Evolutionary conservation across 2,329 filamentous ascomycete genomes (phyloP).

Genomic region (Plectosphaerella sp.): DNA sequence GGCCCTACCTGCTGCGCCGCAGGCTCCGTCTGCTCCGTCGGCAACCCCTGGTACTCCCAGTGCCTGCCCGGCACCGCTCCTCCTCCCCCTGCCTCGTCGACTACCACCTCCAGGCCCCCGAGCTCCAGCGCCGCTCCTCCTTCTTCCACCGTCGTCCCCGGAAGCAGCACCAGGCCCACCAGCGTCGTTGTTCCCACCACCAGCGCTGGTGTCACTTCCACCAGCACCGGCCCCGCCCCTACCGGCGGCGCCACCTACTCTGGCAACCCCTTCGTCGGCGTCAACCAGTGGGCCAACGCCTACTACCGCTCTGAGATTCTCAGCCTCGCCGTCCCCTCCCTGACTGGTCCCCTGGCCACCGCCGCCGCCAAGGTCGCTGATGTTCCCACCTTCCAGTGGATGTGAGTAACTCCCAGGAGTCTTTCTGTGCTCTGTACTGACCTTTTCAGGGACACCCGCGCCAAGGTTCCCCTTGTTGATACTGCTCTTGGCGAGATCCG

Average conservation of each 20-base stretch:
- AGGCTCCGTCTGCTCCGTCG: slow-evolving; percentile 30
- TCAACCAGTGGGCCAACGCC: slow-evolving; percentile 47
- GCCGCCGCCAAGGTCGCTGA: slow-evolving; percentile 46
- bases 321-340: slow-evolving; percentile 54
- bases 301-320: slow-evolving; percentile 53
- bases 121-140: slow-evolving; percentile 14
- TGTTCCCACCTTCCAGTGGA: slow-evolving; percentile 49
- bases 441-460: slow-evolving; percentile 39
- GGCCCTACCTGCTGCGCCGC: slow-evolving; percentile 40
- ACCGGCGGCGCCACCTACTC: slow-evolving; percentile 31
- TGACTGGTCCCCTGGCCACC: slow-evolving; percentile 51
- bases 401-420: slow-evolving; percentile 27
- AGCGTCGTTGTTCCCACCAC: slow-evolving; percentile 6
- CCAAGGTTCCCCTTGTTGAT: slow-evolving; percentile 42
- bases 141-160: background rate
- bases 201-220: slow-evolving; percentile 13
- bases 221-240: slow-evolving; percentile 17
- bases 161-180: slow-evolving; percentile 31
- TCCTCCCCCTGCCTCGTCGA: slow-evolving; percentile 18
- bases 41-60: slow-evolving; percentile 34
- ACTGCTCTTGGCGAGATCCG: slow-evolving; percentile 39
- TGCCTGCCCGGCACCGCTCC: slow-evolving; percentile 20
- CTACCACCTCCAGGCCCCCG: slow-evolving; percentile 4
- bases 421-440: slow-evolving; percentile 10
- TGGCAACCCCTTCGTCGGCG: slow-evolving; percentile 51